phyloP scores from a whole-genome alignment of 2,329 filamentous ascomycete species.

The Corniculantispora saksenae region DNA sequence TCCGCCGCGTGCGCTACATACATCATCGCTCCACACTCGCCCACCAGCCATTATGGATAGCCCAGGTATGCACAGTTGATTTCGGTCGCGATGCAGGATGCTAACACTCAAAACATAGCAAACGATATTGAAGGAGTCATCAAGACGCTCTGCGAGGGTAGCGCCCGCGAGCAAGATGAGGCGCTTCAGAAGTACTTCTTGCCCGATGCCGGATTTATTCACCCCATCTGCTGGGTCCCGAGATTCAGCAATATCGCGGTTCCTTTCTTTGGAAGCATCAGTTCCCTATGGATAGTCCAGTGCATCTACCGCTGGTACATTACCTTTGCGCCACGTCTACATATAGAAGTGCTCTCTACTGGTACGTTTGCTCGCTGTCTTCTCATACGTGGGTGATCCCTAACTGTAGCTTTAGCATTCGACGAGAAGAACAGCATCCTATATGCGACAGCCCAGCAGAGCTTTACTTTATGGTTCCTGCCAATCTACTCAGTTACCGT shows the following conservation, averaged over 20 bases:
- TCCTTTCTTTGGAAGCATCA: constrained; percentile 44
- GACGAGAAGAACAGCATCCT: constrained; percentile 67
- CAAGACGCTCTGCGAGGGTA: constrained; percentile 65
- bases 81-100: neutral
- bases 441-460: constrained; percentile 72
- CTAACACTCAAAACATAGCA: neutral
- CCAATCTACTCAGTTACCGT: constrained; percentile 73
- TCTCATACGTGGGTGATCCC: too few species aligned
- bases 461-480: constrained; percentile 75
- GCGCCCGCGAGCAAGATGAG: constrained; percentile 63
- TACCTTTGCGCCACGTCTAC: constrained; percentile 74
- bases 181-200: constrained; percentile 74
- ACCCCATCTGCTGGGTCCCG: constrained; percentile 75
- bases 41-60: constrained; percentile 38
- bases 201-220: constrained; percentile 69
- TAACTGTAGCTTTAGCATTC: constrained; percentile 56
- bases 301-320: constrained; percentile 83
- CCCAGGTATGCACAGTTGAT: constrained; percentile 36
- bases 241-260: constrained; percentile 46
- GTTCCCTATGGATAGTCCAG: constrained; percentile 67
- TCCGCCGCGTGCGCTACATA: neutral
- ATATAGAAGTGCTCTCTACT: constrained; percentile 63
- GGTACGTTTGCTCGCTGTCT: constrained; percentile 36
- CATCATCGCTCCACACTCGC: constrained; percentile 2
- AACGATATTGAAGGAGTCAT: constrained; percentile 65